Evolutionary conservation across 768 basidiomycete genomes (phyloP), one percentile per base, ranked within the genome.

Genomic region (Coprinopsis strossmayeri): DNA sequence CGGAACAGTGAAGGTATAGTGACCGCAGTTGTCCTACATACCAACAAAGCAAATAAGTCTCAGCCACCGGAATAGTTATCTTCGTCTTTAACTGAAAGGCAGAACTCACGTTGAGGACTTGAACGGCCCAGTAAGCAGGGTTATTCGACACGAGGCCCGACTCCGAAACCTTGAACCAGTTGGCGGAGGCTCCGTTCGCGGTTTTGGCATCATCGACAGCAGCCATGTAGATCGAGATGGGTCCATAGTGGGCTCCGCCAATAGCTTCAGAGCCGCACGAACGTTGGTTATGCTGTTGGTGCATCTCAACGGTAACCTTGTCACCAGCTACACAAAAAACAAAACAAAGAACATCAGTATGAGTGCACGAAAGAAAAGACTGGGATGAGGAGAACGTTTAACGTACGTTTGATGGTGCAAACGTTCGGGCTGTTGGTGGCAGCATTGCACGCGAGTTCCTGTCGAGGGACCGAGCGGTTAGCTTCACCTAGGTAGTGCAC

Each of bases 151-250:
- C 70, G n/a, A 78, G 55, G 30, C 76, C 77, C 51, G 68, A 67
- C 59, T 77, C 68, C 10, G 67, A 57, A 26, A 78, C 67, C 63
- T 79, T 79, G 66, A 79, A 78, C 76, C 76, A 79, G 32, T 51
- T 55, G 5, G 69, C 65, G 37, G 54, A 53, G 2, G 69, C 60
- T n/a, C 72, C 72, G 45, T 66, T 65, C 2, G 76, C 76, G 32
- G 65, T 66, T 1, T 59, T 68, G 0, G 76, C 74, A 55, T 77
- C 67, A 38, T 42, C 51, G 27, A 78, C 76, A 39, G 70, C 66
- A 27, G 74, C 76, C 68, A 77, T 67, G 62, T 77, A 76, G 35
- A 74, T 60, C 45, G 64, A 66, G 45, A 74, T 66, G 35, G 76
- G 75, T 2, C 77, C 77, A 52, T 67, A 74, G 56, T 79, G 76